Evolutionary conservation across 2,329 filamentous ascomycete species (phyloP).

Genomic region (Mycogone perniciosa): DNA sequence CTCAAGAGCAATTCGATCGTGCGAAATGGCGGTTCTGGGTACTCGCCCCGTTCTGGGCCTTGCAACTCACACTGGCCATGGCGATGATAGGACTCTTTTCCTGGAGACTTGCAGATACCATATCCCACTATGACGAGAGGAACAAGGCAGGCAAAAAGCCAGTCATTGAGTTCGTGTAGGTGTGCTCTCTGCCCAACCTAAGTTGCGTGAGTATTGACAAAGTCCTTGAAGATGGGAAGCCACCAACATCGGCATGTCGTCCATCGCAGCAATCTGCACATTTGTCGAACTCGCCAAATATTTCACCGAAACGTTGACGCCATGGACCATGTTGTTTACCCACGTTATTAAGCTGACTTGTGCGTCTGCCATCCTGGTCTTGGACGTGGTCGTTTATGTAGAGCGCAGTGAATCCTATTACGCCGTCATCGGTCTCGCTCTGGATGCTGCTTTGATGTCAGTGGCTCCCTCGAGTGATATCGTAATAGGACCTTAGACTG

Average conservation of each 20-base stretch:
- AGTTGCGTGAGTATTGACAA: not conserved
- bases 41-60: slow-evolving; percentile 44
- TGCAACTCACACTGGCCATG: slow-evolving; percentile 41
- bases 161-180: slow-evolving; percentile 46
- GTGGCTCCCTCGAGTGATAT: slow-evolving; percentile 16
- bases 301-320: slow-evolving; percentile 45
- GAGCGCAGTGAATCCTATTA: slow-evolving; percentile 40
- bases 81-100: slow-evolving; percentile 46
- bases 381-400: slow-evolving; percentile 48
- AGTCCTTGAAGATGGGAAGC: slow-evolving; percentile 42
- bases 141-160: slow-evolving; percentile 34
- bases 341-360: slow-evolving; percentile 45
- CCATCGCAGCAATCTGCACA: slow-evolving; percentile 40
- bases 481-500: not conserved
- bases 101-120: slow-evolving; percentile 44
- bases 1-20: slow-evolving; percentile 47
- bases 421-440: slow-evolving; percentile 40
- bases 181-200: slow-evolving; percentile 9
- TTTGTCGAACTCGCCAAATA: slow-evolving; percentile 42
- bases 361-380: slow-evolving; percentile 39
- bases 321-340: slow-evolving; percentile 47
- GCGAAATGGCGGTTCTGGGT: slow-evolving; percentile 45
- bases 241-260: slow-evolving; percentile 44
- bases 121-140: slow-evolving; percentile 36
- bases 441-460: slow-evolving; percentile 46